Conservation (phyloP, 768 basidiomycete genomes). For the Rhizopogon vinicolor region DNA sequence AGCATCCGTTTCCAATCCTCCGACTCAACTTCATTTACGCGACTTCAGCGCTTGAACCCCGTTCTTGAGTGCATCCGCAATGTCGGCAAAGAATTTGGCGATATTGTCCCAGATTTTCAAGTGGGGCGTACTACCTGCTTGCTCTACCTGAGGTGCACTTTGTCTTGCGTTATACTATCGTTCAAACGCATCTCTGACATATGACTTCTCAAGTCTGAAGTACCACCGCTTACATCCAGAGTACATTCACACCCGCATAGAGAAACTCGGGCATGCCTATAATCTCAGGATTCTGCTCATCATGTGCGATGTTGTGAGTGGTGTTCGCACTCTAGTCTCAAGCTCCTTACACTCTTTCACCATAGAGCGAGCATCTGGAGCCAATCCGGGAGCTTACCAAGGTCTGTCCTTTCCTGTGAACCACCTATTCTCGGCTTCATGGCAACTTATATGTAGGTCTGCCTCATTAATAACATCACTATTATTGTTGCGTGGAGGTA, state of each 20-base stretch:
- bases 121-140: constrained; percentile 93
- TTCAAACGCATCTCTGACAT: not conserved
- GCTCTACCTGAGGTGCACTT: constrained; percentile 76
- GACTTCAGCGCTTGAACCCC: constrained; percentile 73
- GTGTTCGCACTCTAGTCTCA: not conserved
- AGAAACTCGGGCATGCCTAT: constrained; percentile 78
- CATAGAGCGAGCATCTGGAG: constrained; percentile 87
- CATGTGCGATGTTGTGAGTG: constrained; percentile 84
- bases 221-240: constrained; percentile 98
- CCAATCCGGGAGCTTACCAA: constrained; percentile 92
- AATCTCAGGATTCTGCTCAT: constrained; percentile 83
- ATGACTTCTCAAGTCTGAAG: constrained; percentile 53
- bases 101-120: constrained; percentile 92
- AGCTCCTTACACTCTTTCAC: not conserved
- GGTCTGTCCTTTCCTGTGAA: constrained; percentile 28
- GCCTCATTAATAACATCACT: constrained; percentile 90
- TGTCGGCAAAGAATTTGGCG: constrained; percentile 91
- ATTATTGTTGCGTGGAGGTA: constrained; percentile 91
- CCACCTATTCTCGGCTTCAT: constrained; percentile 1
- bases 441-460: constrained; percentile 42
- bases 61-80: constrained; percentile 84
- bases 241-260: constrained; percentile 89
- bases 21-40: not conserved
- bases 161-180: not conserved
- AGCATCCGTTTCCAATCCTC: not conserved